These are phyloP conservation scores for Lepidium africanum DNA, from an alignment of 345 rosid genomes.

Conservation along the genomic window DNA sequence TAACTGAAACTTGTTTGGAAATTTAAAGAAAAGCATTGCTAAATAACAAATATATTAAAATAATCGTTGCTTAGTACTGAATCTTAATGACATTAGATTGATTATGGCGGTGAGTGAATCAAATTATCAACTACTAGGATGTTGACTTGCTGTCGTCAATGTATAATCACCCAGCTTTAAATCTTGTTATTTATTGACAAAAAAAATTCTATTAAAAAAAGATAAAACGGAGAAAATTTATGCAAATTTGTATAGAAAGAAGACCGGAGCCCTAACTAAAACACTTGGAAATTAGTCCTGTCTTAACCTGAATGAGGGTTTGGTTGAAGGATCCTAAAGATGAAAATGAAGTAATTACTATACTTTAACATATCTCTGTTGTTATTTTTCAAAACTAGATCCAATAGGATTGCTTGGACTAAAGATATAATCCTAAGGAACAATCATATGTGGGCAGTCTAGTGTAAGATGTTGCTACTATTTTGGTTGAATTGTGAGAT, in stretches of 20 bases:
- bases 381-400: background rate
- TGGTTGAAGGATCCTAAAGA: background rate
- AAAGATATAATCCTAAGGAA: background rate
- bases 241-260: background rate
- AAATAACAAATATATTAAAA: background rate
- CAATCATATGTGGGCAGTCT: background rate
- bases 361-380: background rate
- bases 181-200: no score
- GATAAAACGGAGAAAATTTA: background rate
- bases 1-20: constrained; percentile 15
- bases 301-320: background rate
- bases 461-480: background rate
- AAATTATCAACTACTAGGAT: background rate
- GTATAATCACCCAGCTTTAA: no score
- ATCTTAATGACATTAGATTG: background rate
- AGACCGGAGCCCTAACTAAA: no score
- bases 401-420: background rate
- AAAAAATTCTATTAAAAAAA: no score
- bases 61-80: constrained; percentile 18
- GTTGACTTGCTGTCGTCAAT: no score
- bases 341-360: background rate
- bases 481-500: background rate
- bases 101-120: background rate
- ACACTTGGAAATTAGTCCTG: background rate
- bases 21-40: background rate